Conservation (phyloP, 2,329 filamentous ascomycete species). For the Fusarium buharicum region DNA sequence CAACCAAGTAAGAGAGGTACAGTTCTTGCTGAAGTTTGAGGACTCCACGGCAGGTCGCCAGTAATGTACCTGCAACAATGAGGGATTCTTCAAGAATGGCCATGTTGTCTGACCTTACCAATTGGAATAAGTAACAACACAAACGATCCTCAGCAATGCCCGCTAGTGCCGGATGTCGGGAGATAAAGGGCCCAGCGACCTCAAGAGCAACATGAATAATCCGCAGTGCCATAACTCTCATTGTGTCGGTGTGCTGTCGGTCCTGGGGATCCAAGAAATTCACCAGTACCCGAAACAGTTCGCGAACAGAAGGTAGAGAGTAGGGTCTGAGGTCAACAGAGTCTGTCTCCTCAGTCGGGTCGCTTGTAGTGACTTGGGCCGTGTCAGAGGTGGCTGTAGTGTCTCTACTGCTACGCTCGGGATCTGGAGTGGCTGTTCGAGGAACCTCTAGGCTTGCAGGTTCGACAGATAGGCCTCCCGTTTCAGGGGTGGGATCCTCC, state of each 20-base stretch:
- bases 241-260: slow-evolving; percentile 89
- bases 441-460: slow-evolving; percentile 32
- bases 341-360: slow-evolving; percentile 55
- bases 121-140: slow-evolving; percentile 93
- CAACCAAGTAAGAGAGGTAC: slow-evolving; percentile 92
- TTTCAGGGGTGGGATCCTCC: slow-evolving; percentile 57
- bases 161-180: slow-evolving; percentile 88
- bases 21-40: slow-evolving; percentile 97
- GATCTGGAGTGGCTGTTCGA: slow-evolving; percentile 32
- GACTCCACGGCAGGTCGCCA: slow-evolving; percentile 89
- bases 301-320: slow-evolving; percentile 91
- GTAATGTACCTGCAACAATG: slow-evolving; percentile 87
- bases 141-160: slow-evolving; percentile 90
- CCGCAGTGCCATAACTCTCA: slow-evolving; percentile 95
- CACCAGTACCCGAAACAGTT: slow-evolving; percentile 92
- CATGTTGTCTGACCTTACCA: slow-evolving; percentile 96
- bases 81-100: slow-evolving; percentile 92
- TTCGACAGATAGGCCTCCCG: slow-evolving; percentile 35
- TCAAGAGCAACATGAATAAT: slow-evolving; percentile 98
- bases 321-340: slow-evolving; percentile 81
- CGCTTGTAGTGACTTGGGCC: slow-evolving; percentile 36
- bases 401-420: slow-evolving; percentile 57
- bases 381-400: slow-evolving; percentile 62
- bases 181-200: slow-evolving; percentile 94
- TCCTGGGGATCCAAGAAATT: slow-evolving; percentile 95